A percentile compares a stretch with the other conserved stretches of the same genome.
Conservation (phyloP, 495 filamentous ascomycete species). For the Letharia lupina region DNA sequence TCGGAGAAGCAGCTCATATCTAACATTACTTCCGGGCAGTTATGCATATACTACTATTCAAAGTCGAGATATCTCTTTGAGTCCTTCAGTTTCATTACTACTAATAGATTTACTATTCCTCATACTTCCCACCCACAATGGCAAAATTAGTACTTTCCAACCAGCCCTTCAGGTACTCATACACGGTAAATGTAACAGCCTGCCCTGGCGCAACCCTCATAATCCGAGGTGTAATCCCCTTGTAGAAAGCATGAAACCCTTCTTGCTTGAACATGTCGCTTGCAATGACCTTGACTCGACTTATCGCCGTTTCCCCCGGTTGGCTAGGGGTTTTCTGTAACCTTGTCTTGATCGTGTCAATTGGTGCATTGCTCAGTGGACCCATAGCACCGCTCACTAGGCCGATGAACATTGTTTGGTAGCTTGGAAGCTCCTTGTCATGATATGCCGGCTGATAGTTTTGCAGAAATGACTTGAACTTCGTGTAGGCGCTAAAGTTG, state of each 20-base stretch:
- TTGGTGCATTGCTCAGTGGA: constrained; percentile 90
- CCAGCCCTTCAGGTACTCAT: constrained; percentile 81
- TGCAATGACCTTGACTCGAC: constrained; percentile 68
- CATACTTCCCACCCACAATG: constrained; percentile 57
- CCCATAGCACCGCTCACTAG: constrained; percentile 91
- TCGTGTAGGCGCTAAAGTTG: constrained; percentile 97
- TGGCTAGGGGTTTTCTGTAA: constrained; percentile 83
- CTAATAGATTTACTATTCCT: constrained; percentile 47
- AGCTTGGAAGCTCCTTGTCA: constrained; percentile 61
- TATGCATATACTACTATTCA: background rate
- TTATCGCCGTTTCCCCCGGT: constrained; percentile 68
- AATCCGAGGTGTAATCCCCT: constrained; percentile 94
- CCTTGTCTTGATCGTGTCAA: constrained; percentile 98
- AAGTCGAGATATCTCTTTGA: background rate
- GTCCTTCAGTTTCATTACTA: background rate
- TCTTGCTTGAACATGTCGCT: constrained; percentile 96
- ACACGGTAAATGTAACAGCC: constrained; percentile 96
- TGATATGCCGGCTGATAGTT: constrained; percentile 52
- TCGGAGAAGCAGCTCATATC: background rate
- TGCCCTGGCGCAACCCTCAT: constrained; percentile 97
- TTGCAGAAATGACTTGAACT: constrained; percentile 76
- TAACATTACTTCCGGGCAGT: background rate
- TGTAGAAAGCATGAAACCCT: constrained; percentile 90
- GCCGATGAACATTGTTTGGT: constrained; percentile 85
- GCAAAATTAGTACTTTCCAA: constrained; percentile 64